Evolutionary conservation across 176 grass and related monocot species (phyloP).

Genomic region (Oryza longistaminata): DNA sequence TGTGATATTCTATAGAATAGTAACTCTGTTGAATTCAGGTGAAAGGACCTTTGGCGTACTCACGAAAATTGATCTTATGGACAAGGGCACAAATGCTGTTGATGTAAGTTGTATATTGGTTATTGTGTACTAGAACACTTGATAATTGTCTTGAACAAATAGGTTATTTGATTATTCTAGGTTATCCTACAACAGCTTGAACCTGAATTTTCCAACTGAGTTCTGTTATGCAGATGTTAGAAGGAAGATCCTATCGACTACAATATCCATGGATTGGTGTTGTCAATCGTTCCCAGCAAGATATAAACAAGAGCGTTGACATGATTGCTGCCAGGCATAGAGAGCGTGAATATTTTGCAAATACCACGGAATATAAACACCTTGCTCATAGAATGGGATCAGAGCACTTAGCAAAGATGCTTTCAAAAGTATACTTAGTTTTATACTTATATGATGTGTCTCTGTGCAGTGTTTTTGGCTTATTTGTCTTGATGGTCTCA

Average conservation of each 20-base stretch:
- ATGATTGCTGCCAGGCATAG: conserved; percentile 96
- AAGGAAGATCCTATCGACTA: conserved; percentile 85
- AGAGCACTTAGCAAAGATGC: conserved; percentile 91
- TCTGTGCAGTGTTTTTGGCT: conserved; percentile 19
- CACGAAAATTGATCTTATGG: background rate
- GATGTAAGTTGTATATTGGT: background rate
- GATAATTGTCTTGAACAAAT: background rate
- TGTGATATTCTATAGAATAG: background rate
- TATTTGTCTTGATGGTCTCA: conserved; percentile 21
- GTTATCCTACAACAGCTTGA: background rate
- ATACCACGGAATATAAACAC: conserved; percentile 85
- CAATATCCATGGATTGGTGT: conserved; percentile 96
- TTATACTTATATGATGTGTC: conserved; percentile 17
- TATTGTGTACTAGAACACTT: background rate
- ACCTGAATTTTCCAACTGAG: background rate
- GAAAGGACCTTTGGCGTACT: background rate
- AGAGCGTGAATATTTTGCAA: conserved; percentile 90
- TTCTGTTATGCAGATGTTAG: conserved; percentile 66
- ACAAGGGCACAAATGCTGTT: background rate
- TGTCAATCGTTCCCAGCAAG: conserved; percentile 94
- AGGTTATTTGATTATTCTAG: background rate
- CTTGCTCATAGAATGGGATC: conserved; percentile 91
- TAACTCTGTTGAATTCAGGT: background rate
- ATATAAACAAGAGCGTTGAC: conserved; percentile 97
- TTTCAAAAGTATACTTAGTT: conserved; percentile 65